Base-by-base conservation (phyloP, 2,329 filamentous ascomycete genomes). In the Akanthomyces dipterigenus region DNA sequence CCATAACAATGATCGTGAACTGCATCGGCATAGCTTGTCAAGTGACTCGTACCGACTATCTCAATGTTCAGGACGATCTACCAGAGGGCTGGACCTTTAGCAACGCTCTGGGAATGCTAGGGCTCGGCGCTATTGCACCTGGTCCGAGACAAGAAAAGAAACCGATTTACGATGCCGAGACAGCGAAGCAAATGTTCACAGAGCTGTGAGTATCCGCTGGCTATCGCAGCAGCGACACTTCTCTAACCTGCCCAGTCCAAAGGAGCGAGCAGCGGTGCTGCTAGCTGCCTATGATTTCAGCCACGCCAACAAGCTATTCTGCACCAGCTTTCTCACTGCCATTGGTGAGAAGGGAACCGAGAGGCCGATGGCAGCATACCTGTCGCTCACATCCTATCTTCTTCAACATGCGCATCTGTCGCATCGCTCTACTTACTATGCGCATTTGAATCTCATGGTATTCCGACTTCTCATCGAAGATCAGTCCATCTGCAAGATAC, bases 251-350 rank as follows among this genome's bases (percentile, higher is more conserved):
- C 40, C 7, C 43, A 96, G 91, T 66, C 95, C 95, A 1, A 86
- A 87, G 3, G 83, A 87, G 62, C 87, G 93, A 72, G 89, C 91
- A 18, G 87, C 93, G 5, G 81, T 96, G 3, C 77, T 98, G 4
- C 81, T 99, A 38, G 88, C 91, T 0, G 88, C 91, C 0, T 99
- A 98, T 72, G 95, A 98, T 72, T 98, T 98, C 71, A 87, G 88
- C 3, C 89, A 96, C 70, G 89, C 93, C 38, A 99, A 98, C 78
- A 98, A 97, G 75, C 81, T 97, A 9, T 98, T 99, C 74, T 93
- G 91, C 73, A 89, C 90, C 72, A 93, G 89, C 67, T 76, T 99
- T 48, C 85, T 96, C 56, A 87, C 85, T 2, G 71, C 86, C 26
- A 70, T 82, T 6, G 75, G 86, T 1, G 85, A 87, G 54, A 88